phyloP scores from a whole-genome alignment of 1,284 basidiomycete genomes.

The Mrakiaceae sp. region DNA sequence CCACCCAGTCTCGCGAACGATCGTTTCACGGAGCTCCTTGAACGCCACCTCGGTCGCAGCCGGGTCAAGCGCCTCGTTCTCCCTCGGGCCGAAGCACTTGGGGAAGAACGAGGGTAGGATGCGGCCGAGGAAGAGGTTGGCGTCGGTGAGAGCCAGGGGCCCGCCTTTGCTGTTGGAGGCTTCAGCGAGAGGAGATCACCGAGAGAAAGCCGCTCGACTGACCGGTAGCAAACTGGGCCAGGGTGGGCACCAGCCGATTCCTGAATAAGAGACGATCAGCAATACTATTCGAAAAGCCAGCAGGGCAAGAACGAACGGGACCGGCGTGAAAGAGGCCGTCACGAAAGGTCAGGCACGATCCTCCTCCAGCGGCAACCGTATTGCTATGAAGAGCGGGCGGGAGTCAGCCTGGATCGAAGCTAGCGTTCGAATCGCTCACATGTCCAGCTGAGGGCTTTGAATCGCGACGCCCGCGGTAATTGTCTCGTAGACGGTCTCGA shows the following conservation, averaged over 20 bases:
- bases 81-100: conserved; percentile 58
- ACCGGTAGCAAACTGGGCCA: conserved; percentile 70
- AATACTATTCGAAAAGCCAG: neutral
- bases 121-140: conserved; percentile 70
- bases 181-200: neutral
- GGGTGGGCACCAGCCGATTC: conserved; percentile 62
- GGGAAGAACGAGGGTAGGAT: conserved; percentile 55
- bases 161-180: conserved; percentile 42
- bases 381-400: neutral
- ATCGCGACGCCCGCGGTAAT: conserved; percentile 83
- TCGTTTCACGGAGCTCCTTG: conserved; percentile 51
- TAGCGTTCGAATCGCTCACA: conserved; percentile 25
- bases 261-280: neutral
- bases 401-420: neutral
- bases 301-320: conserved; percentile 46
- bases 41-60: conserved; percentile 55
- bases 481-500: conserved; percentile 81
- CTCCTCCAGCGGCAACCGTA: conserved; percentile 68
- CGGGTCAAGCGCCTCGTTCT: conserved; percentile 67
- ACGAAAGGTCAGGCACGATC: conserved; percentile 65
- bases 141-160: conserved; percentile 73
- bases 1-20: conserved; percentile 49
- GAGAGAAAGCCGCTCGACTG: conserved; percentile 18
- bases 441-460: conserved; percentile 74
- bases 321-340: conserved; percentile 75